Percentiles rank a stretch among this genome's conserved stretches.
Conservation (phyloP, 345 rosid genomes). For the Iberis pinnata region DNA sequence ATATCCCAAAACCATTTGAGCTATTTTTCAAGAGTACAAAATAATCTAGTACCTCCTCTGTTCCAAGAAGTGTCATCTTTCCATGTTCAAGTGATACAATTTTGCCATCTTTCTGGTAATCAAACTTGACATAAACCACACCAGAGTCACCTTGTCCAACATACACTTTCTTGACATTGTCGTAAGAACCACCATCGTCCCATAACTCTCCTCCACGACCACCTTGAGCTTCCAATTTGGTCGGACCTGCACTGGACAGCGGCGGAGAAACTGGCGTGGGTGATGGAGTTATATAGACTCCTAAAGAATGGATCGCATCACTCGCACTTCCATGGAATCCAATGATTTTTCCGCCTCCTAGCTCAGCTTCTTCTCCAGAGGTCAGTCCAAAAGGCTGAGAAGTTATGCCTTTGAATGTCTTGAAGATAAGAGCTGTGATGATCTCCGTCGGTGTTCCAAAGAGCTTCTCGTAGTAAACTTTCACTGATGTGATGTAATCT, state of each 20-base stretch:
- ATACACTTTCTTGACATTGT: conserved; percentile 27
- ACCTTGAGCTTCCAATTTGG: conserved; percentile 30
- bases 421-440: neutral
- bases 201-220: conserved; percentile 29
- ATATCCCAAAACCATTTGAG: no score
- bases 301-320: conserved; percentile 22
- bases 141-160: conserved; percentile 34
- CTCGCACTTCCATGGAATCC: conserved; percentile 32
- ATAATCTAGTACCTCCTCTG: conserved; percentile 27
- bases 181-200: conserved; percentile 32
- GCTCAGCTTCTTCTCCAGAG: no score
- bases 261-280: conserved; percentile 17
- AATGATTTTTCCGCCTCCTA: no score
- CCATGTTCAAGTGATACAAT: conserved; percentile 29
- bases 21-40: conserved; percentile 2
- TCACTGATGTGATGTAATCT: neutral
- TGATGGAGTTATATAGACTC: conserved; percentile 19
- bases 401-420: neutral
- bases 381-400: neutral
- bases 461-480: neutral
- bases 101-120: conserved; percentile 29
- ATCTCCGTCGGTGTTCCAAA: neutral
- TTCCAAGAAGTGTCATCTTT: conserved; percentile 22
- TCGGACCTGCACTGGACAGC: conserved; percentile 13
- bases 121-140: conserved; percentile 28